A percentile compares a stretch with the other conserved stretches of the same genome.
Conservation (phyloP, 805 yeast species). For the Hyphopichia homilentoma region DNA sequence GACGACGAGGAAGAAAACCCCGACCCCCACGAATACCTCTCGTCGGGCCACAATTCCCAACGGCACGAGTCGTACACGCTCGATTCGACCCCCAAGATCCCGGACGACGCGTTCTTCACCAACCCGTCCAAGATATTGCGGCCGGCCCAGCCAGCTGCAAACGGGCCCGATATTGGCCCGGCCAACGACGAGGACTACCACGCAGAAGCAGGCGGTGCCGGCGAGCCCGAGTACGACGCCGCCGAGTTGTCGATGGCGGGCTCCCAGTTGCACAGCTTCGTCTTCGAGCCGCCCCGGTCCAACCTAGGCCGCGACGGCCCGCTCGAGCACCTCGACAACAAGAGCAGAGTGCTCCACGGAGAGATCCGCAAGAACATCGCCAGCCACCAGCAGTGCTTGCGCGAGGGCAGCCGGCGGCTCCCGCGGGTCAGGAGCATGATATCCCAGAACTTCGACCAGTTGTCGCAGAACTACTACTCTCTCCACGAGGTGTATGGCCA, state of each 20-base stretch:
- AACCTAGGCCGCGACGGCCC: conserved; percentile 6
- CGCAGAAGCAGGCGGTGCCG: too few relatives aligned
- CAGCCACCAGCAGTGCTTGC: conserved; percentile 23
- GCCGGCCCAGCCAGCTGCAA: not conserved
- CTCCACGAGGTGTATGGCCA: conserved; percentile 43
- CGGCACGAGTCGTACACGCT: too few relatives aligned
- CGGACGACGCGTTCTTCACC: conserved; percentile 16
- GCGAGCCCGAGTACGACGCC: too few relatives aligned
- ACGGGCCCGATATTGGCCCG: not conserved
- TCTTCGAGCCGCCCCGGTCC: too few relatives aligned
- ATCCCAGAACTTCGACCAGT: conserved; percentile 24
- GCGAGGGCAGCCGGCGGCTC: conserved; percentile 32
- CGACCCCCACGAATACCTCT: not conserved
- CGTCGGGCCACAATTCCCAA: too few relatives aligned
- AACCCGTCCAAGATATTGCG: conserved; percentile 13
- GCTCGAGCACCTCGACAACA: conserved; percentile 10
- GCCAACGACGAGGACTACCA: too few relatives aligned
- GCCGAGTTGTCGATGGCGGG: too few relatives aligned
- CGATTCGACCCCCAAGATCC: conserved; percentile 5
- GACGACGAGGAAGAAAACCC: conserved; percentile 2
- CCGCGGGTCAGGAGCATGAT: conserved; percentile 24
- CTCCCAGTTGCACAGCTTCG: too few relatives aligned
- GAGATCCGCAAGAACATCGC: conserved; percentile 19
- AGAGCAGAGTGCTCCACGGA: conserved; percentile 9
- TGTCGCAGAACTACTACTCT: conserved; percentile 42